phyloP scores from a whole-genome alignment of 768 basidiomycete species.

The Leccinum olivaceopallidum region DNA sequence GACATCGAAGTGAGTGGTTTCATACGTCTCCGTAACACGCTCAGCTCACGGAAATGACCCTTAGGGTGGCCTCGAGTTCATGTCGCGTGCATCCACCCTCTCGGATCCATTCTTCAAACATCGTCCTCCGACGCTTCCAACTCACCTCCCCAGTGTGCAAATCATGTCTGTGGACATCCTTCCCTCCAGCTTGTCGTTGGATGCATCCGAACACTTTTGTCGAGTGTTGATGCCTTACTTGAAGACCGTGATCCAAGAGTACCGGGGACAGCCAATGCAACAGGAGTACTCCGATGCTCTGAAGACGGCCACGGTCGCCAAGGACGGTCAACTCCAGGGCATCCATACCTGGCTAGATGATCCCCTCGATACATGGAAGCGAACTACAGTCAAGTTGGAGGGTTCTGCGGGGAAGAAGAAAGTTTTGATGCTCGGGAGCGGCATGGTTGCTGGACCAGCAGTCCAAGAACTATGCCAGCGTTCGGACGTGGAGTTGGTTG shows the following conservation, averaged over 20 bases:
- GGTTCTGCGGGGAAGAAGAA: constrained; percentile 48
- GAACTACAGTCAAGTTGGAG: constrained; percentile 6
- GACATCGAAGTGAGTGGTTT: constrained; percentile 63
- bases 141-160: constrained; percentile 56
- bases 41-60: neutral
- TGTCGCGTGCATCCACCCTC: constrained; percentile 75
- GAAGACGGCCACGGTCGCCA: constrained; percentile 70
- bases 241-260: constrained; percentile 48
- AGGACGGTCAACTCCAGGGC: constrained; percentile 51
- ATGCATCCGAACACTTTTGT: constrained; percentile 81
- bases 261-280: constrained; percentile 32
- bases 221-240: constrained; percentile 67
- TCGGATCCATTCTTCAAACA: constrained; percentile 68
- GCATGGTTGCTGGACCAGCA: constrained; percentile 94
- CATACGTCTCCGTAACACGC: neutral
- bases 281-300: constrained; percentile 45
- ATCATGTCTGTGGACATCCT: constrained; percentile 93
- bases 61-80: constrained; percentile 84
- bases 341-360: constrained; percentile 60
- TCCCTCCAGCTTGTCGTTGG: constrained; percentile 79
- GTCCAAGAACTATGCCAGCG: constrained; percentile 70
- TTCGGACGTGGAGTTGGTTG: constrained; percentile 63
- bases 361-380: constrained; percentile 48
- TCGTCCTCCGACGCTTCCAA: constrained; percentile 41
- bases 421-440: constrained; percentile 83